A percentile compares a stretch with the other conserved stretches of the same genome.
Conservation (phyloP, 176 grass and related monocot genomes). For the Zoysia japonica region DNA sequence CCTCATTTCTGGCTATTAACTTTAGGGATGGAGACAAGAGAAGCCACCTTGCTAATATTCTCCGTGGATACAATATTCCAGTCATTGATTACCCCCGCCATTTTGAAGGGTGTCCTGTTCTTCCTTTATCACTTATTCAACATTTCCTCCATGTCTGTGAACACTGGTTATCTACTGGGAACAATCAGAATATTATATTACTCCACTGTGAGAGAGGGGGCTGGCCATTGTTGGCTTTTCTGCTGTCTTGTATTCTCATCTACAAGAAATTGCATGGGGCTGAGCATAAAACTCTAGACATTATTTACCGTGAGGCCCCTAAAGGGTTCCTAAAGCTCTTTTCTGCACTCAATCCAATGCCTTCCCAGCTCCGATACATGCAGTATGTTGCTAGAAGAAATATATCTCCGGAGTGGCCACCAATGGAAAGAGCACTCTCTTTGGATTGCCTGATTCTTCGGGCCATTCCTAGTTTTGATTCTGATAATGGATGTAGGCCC, state of each 20-base stretch:
- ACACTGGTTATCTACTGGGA: slow-evolving; percentile 70
- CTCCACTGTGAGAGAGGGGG: slow-evolving; percentile 95
- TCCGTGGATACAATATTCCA: slow-evolving; percentile 73
- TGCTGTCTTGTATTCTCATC: slow-evolving; percentile 85
- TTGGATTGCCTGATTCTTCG: slow-evolving; percentile 98
- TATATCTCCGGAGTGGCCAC: slow-evolving; percentile 89
- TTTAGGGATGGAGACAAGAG: slow-evolving; percentile 93
- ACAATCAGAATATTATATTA: slow-evolving; percentile 82
- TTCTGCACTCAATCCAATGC: slow-evolving; percentile 89
- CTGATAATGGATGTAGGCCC: slow-evolving; percentile 87
- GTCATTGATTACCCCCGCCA: slow-evolving; percentile 91
- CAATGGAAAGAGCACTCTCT: slow-evolving; percentile 81
- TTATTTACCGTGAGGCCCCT: slow-evolving; percentile 87
- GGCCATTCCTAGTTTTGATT: slow-evolving; percentile 85
- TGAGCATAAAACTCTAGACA: slow-evolving; percentile 88
- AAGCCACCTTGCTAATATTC: slow-evolving; percentile 83
- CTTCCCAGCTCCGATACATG: slow-evolving; percentile 91
- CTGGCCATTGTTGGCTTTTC: slow-evolving; percentile 92
- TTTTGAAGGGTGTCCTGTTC: slow-evolving; percentile 92
- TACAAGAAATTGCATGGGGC: slow-evolving; percentile 78
- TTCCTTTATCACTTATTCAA: slow-evolving; percentile 85
- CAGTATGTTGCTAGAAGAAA: slow-evolving; percentile 95
- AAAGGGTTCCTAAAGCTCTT: slow-evolving; percentile 94
- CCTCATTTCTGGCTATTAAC: slow-evolving; percentile 89
- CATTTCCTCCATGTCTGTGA: slow-evolving; percentile 87